Percentiles rank a stretch among this genome's conserved stretches.
Conservation (phyloP, 2,329 filamentous ascomycete genomes). For the Fusarium algeriense region DNA sequence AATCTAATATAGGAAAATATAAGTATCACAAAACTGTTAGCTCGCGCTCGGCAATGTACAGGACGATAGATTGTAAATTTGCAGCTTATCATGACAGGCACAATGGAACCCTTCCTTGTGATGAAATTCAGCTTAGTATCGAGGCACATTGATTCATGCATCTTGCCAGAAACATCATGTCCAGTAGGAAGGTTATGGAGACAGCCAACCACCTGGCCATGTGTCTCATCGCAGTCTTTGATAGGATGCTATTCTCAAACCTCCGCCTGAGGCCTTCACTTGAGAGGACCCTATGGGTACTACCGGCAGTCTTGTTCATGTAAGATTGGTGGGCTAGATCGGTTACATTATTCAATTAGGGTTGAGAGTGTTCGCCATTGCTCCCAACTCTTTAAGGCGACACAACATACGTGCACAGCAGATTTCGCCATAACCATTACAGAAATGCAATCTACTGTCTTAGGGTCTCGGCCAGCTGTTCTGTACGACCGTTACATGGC, state of each 20-base stretch:
- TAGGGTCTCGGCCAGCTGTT: conserved; percentile 1
- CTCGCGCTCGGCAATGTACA: not conserved
- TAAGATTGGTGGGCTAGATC: not conserved
- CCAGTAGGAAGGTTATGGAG: not conserved
- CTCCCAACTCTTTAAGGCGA: not conserved
- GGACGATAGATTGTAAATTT: not conserved
- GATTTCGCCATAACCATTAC: conserved; percentile 6
- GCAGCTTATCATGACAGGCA: not conserved
- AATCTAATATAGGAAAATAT: not conserved
- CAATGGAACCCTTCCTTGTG: conserved; percentile 5
- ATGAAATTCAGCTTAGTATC: not conserved
- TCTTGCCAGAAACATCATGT: not conserved
- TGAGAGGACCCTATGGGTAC: not conserved
- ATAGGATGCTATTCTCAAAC: not conserved
- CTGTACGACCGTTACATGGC: conserved; percentile 16
- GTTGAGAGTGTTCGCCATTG: not conserved
- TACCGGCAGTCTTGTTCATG: not conserved
- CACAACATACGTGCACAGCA: conserved; percentile 4
- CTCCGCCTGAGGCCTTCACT: not conserved
- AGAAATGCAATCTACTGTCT: conserved; percentile 13
- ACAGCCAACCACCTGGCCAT: conserved; percentile 26
- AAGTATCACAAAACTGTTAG: not conserved
- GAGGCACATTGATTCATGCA: conserved; percentile 1
- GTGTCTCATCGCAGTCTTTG: conserved; percentile 1
- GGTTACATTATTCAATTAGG: not conserved